A percentile compares a stretch with the other conserved stretches of the same genome.
Conservation (phyloP, 805 yeast species). For the Pichia manshurica region DNA sequence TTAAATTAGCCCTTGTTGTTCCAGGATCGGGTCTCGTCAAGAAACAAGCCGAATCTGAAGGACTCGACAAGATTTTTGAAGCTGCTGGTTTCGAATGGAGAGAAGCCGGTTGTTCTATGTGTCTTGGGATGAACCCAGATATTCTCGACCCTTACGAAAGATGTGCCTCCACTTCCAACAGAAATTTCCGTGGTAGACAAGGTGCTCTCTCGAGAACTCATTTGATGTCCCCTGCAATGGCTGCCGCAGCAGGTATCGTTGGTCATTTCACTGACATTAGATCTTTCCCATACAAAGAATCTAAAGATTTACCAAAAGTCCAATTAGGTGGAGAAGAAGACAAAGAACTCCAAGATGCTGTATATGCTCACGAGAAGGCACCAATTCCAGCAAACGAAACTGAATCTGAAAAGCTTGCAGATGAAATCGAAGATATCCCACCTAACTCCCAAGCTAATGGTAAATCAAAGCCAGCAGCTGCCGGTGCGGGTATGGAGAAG, state of each 20-base stretch:
- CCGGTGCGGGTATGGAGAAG: conserved; percentile 62
- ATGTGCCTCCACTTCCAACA: conserved; percentile 97
- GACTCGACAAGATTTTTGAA: conserved; percentile 82
- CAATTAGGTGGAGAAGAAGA: conserved; percentile 42
- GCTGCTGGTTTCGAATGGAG: conserved; percentile 98
- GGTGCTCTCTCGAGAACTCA: conserved; percentile 96
- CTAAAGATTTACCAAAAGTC: conserved; percentile 56
- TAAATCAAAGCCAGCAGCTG: conserved; percentile 34
- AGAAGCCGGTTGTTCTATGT: conserved; percentile 99
- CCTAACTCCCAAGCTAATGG: conserved; percentile 37
- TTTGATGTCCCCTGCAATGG: conserved; percentile 98
- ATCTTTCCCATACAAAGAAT: conserved; percentile 57
- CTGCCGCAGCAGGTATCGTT: conserved; percentile 94
- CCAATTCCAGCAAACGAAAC: conserved; percentile 51
- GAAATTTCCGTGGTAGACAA: conserved; percentile 99
- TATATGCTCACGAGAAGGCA: conserved; percentile 62
- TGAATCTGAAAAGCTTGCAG: conserved; percentile 41
- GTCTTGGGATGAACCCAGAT: conserved; percentile 99
- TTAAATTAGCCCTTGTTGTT: conserved; percentile 81
- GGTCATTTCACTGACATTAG: conserved; percentile 92
- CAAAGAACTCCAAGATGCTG: conserved; percentile 55
- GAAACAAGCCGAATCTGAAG: conserved; percentile 90
- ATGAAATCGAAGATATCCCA: conserved; percentile 60
- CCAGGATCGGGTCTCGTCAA: conserved; percentile 98
- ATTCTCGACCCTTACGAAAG: conserved; percentile 91